A percentile compares a stretch with the other conserved stretches of the same genome.
phyloP scores from a whole-genome alignment of 2,329 filamentous ascomycete genomes.

The Microsporum audouinii region DNA sequence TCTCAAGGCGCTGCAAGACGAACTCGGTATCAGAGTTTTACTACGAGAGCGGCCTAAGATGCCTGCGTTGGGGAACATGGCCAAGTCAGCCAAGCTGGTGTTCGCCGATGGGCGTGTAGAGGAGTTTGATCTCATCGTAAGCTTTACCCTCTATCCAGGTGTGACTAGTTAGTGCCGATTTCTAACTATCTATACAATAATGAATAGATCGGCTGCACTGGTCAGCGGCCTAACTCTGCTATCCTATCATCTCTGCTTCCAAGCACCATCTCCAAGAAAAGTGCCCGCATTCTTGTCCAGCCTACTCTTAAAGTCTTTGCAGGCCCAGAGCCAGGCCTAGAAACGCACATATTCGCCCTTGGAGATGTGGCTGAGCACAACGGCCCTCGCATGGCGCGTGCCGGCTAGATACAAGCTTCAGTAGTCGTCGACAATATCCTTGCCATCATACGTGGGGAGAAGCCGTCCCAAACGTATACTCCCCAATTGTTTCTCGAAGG shows the following conservation, averaged over 20 bases:
- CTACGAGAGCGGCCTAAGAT: conserved; percentile 12
- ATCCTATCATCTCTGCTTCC: conserved; percentile 5
- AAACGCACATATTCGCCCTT: conserved; percentile 42
- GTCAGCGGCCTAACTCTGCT: conserved; percentile 10
- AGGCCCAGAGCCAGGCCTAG: conserved; percentile 28
- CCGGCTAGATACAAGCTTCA: conserved; percentile 42
- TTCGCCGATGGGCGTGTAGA: conserved; percentile 10
- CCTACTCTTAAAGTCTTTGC: conserved; percentile 47
- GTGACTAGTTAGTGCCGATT: too few species aligned
- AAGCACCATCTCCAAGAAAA: conserved; percentile 4
- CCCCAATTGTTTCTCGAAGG: conserved; percentile 3
- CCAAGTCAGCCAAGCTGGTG: not conserved
- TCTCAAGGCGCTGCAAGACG: conserved; percentile 11
- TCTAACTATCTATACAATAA: too few species aligned
- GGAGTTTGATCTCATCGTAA: conserved; percentile 8
- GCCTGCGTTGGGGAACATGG: conserved; percentile 4
- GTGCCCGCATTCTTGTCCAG: conserved; percentile 36
- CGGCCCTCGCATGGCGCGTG: conserved; percentile 41
- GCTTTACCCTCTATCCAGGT: not conserved
- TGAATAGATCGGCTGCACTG: conserved; percentile 12
- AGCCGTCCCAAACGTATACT: not conserved
- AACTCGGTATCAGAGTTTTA: conserved; percentile 16
- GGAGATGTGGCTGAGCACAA: conserved; percentile 48
- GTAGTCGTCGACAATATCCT: conserved; percentile 43
- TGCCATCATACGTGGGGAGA: not conserved